Percentiles rank a stretch among this genome's conserved stretches.
phyloP scores from a whole-genome alignment of 768 basidiomycete genomes.

The Cystoderma amianthinum region DNA sequence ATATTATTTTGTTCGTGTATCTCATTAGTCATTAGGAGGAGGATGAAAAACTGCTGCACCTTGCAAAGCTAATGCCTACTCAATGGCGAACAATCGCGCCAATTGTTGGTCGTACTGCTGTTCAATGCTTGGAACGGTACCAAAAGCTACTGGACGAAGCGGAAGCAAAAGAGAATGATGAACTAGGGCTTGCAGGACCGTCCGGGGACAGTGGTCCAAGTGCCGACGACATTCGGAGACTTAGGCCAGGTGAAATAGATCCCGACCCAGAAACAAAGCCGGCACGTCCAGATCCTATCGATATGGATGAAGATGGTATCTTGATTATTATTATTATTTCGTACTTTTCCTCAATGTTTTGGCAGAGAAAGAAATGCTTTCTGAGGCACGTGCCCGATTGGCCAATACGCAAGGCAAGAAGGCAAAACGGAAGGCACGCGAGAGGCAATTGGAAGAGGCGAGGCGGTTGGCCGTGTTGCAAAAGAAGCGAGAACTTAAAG shows the following conservation, averaged over 20 bases:
- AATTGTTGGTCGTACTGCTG: conserved; percentile 95
- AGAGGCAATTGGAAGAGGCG: conserved; percentile 95
- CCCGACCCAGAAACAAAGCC: conserved; percentile 99
- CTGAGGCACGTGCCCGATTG: conserved; percentile 94
- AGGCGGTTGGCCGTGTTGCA: conserved; percentile 89
- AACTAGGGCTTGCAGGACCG: conserved; percentile 85
- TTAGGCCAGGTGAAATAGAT: conserved; percentile 96
- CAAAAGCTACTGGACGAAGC: conserved; percentile 97
- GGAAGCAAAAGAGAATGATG: conserved; percentile 93
- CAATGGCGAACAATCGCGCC: conserved; percentile 99
- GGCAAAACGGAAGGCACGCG: conserved; percentile 96
- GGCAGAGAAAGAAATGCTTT: conserved; percentile 98
- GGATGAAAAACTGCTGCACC: conserved; percentile 96
- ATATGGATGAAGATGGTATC: conserved; percentile 98
- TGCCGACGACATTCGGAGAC: conserved; percentile 85
- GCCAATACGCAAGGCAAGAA: conserved; percentile 99
- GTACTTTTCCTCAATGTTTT: neutral
- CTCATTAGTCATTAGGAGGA: conserved; percentile 59
- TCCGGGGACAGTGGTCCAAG: conserved; percentile 75
- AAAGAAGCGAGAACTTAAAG: conserved; percentile 96
- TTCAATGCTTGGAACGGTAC: conserved; percentile 96
- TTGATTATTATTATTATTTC: neutral
- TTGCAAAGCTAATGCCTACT: conserved; percentile 98
- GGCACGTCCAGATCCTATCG: conserved; percentile 96
- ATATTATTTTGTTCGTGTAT: conserved; percentile 1